These are phyloP conservation scores for Botrytis byssoidea DNA, from an alignment of 2,329 filamentous ascomycete genomes.

Conservation along the genomic window DNA sequence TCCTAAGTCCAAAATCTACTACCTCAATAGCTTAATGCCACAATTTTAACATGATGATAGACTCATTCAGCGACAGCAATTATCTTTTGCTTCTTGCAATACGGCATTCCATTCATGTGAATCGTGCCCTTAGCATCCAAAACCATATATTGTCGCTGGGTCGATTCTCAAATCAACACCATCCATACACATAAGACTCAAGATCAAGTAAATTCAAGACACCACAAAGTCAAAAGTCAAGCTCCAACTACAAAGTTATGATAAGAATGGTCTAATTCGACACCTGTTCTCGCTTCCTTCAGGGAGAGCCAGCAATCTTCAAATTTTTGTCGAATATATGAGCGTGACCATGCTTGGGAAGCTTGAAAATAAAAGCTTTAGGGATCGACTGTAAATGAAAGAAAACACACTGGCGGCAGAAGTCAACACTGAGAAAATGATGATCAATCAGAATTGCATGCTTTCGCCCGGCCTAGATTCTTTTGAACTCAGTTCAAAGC, in stretches of 20 bases:
- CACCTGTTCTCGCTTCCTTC: neutral
- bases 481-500: neutral
- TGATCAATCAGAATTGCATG: neutral
- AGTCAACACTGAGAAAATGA: neutral
- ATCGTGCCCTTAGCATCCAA: neutral
- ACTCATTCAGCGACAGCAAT: neutral
- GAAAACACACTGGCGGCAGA: neutral
- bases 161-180: neutral
- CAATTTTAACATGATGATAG: neutral
- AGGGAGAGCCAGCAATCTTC: neutral
- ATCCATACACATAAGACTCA: neutral
- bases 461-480: too few species aligned
- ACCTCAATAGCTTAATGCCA: neutral
- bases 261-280: neutral
- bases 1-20: too few species aligned
- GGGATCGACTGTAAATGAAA: fast-evolving
- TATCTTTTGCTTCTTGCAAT: neutral
- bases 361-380: too few species aligned
- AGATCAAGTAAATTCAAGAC: neutral
- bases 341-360: too few species aligned
- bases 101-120: neutral
- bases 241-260: too few species aligned
- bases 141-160: neutral
- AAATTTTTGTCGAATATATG: neutral
- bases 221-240: too few species aligned